A percentile compares a stretch with the other conserved stretches of the same genome.
Evolutionary conservation across 2,329 filamentous ascomycete species (phyloP).

Genomic region (Diplodia corticola): DNA sequence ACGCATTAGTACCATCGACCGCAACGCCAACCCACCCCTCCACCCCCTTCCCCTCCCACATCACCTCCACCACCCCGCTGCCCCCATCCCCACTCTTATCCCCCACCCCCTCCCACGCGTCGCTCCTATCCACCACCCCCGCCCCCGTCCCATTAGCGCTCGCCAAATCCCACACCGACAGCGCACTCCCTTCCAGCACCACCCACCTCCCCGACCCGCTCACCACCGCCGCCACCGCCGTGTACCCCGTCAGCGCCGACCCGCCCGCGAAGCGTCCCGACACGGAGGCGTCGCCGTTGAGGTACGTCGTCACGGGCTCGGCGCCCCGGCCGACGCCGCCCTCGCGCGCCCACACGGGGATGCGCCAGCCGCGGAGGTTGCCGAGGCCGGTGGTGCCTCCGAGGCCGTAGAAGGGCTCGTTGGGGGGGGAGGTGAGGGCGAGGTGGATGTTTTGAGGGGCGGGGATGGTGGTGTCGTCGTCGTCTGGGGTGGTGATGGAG

Average conservation of each 20-base stretch:
- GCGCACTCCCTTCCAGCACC: slow-evolving; percentile 38
- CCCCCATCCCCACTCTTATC: background rate
- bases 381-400: slow-evolving; percentile 32
- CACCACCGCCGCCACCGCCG: slow-evolving; percentile 37
- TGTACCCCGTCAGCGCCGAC: slow-evolving; percentile 38
- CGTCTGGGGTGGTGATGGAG: background rate
- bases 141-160: slow-evolving; percentile 23
- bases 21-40: background rate
- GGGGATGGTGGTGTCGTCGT: slow-evolving; percentile 28
- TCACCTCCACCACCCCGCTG: background rate
- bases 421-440: slow-evolving; percentile 25
- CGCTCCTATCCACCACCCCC: slow-evolving; percentile 1
- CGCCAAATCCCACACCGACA: slow-evolving; percentile 37
- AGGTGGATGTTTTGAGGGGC: slow-evolving; percentile 29
- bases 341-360: slow-evolving; percentile 33
- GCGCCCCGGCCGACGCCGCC: slow-evolving; percentile 34
- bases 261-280: slow-evolving; percentile 32
- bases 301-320: slow-evolving; percentile 30
- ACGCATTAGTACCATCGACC: slow-evolving; percentile 20
- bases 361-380: slow-evolving; percentile 32
- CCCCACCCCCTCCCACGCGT: background rate
- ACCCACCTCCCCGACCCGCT: slow-evolving; percentile 30
- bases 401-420: slow-evolving; percentile 33
- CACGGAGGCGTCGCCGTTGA: slow-evolving; percentile 27
- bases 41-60: slow-evolving; percentile 9